phyloP scores from a whole-genome alignment of 306 rosid species.

The Gillenia trifoliata region DNA sequence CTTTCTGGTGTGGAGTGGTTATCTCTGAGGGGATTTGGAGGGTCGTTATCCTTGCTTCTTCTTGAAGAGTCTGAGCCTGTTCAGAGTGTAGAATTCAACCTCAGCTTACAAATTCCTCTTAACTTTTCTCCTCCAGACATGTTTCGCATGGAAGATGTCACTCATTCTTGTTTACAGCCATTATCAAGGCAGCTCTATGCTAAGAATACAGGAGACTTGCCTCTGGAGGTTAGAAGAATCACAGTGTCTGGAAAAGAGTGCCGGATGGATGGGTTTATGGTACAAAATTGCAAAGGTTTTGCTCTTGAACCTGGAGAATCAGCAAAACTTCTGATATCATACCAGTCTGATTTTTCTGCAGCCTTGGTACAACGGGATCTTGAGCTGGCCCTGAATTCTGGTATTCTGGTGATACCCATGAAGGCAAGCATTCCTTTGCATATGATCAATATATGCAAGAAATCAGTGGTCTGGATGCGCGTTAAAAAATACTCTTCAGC shows the following conservation, averaged over 20 bases:
- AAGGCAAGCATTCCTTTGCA: slow-evolving; percentile 63
- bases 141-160: slow-evolving; percentile 41
- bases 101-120: slow-evolving; percentile 45
- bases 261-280: slow-evolving; percentile 68
- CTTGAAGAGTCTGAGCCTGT: slow-evolving; percentile 59
- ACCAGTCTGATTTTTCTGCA: slow-evolving; percentile 74
- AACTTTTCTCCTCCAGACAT: slow-evolving; percentile 56
- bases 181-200: slow-evolving; percentile 63
- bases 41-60: slow-evolving; percentile 62
- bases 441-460: slow-evolving; percentile 64
- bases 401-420: slow-evolving; percentile 75
- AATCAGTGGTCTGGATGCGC: slow-evolving; percentile 61
- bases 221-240: slow-evolving; percentile 62
- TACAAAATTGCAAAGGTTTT: slow-evolving; percentile 60
- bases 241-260: slow-evolving; percentile 80
- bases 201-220: slow-evolving; percentile 82
- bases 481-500: slow-evolving; percentile 50
- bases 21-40: slow-evolving; percentile 73
- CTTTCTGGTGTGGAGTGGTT: slow-evolving; percentile 91
- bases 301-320: slow-evolving; percentile 62
- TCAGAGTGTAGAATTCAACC: slow-evolving; percentile 55
- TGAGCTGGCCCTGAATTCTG: slow-evolving; percentile 70
- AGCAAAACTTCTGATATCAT: slow-evolving; percentile 50
- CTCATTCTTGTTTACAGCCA: slow-evolving; percentile 55
- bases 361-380: slow-evolving; percentile 68